Conservation (phyloP, 2,329 filamentous ascomycete species). For the Fusarium abutilonis region DNA sequence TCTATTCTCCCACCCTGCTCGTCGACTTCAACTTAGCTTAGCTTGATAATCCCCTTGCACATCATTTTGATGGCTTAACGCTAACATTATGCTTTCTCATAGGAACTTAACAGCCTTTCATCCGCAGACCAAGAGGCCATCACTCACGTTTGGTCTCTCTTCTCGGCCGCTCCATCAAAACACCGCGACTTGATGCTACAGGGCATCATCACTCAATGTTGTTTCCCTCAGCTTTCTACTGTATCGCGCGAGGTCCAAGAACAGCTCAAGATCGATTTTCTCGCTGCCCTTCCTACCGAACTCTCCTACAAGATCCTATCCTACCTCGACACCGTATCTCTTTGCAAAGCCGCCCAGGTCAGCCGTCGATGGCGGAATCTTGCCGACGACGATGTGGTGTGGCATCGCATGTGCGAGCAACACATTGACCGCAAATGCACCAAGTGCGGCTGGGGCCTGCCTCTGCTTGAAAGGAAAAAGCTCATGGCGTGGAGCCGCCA, state of each 20-base stretch:
- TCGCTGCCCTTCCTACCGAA: slow-evolving; percentile 87
- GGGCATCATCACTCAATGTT: slow-evolving; percentile 95
- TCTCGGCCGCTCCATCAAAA: slow-evolving; percentile 92
- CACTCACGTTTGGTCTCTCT: slow-evolving; percentile 96
- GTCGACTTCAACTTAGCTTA: neutral
- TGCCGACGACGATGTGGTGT: slow-evolving; percentile 97
- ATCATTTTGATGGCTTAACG: neutral
- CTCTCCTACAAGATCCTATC: slow-evolving; percentile 93
- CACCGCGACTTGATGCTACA: slow-evolving; percentile 97
- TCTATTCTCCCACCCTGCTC: neutral
- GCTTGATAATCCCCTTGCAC: neutral
- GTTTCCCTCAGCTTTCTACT: slow-evolving; percentile 94
- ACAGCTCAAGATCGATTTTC: slow-evolving; percentile 96
- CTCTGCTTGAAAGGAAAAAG: slow-evolving; percentile 86
- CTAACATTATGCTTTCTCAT: slow-evolving; percentile 3
- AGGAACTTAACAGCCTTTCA: slow-evolving; percentile 85
- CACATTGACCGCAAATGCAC: slow-evolving; percentile 94
- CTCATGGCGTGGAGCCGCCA: slow-evolving; percentile 87
- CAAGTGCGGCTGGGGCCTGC: slow-evolving; percentile 95
- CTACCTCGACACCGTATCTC: slow-evolving; percentile 89
- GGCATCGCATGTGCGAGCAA: slow-evolving; percentile 97
- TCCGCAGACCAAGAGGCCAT: slow-evolving; percentile 93
- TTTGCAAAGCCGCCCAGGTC: slow-evolving; percentile 96
- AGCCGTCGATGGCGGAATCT: slow-evolving; percentile 87
- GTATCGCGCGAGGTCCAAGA: slow-evolving; percentile 91